A percentile compares a stretch with the other conserved stretches of the same genome.
phyloP scores from a whole-genome alignment of 176 grass and related monocot species.

The Secale cereale region DNA sequence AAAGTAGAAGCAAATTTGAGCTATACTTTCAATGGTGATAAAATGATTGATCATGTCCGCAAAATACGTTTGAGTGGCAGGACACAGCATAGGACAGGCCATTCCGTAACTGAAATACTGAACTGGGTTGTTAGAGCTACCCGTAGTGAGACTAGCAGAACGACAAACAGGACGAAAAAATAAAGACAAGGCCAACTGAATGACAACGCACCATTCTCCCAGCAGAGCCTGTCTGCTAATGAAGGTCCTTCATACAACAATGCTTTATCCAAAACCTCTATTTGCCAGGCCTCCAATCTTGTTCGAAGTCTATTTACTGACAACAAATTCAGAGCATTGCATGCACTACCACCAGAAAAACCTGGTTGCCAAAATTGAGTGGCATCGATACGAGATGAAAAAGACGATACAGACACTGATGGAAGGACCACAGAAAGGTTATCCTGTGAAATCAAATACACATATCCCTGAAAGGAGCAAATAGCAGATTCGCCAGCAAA shows the following conservation, averaged over 20 bases:
- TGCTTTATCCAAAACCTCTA: constrained; percentile 84
- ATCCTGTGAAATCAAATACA: constrained; percentile 80
- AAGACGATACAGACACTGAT: constrained; percentile 55
- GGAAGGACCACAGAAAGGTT: constrained; percentile 84
- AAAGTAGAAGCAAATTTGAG: background rate
- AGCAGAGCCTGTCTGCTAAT: constrained; percentile 73
- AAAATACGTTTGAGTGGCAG: constrained; percentile 3
- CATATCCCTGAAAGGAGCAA: constrained; percentile 74
- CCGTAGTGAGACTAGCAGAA: constrained; percentile 12
- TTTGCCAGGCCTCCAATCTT: constrained; percentile 73
- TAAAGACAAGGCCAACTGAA: constrained; percentile 14
- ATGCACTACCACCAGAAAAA: constrained; percentile 30
- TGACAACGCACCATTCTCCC: constrained; percentile 71
- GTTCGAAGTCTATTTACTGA: constrained; percentile 42
- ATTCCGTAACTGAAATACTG: constrained; percentile 14
- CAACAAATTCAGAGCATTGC: constrained; percentile 43
- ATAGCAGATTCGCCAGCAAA: constrained; percentile 60
- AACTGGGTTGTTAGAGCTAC: background rate
- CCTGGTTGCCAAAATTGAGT: constrained; percentile 50
- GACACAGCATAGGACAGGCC: constrained; percentile 2
- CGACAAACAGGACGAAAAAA: constrained; percentile 2
- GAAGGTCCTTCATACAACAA: constrained; percentile 77
- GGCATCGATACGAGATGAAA: constrained; percentile 28
- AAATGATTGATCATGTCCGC: background rate
- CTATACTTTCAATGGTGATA: background rate